A percentile compares a stretch with the other conserved stretches of the same genome.
phyloP scores from a whole-genome alignment of 169 alveolate species.

The Plasmodium gallinaceum region DNA sequence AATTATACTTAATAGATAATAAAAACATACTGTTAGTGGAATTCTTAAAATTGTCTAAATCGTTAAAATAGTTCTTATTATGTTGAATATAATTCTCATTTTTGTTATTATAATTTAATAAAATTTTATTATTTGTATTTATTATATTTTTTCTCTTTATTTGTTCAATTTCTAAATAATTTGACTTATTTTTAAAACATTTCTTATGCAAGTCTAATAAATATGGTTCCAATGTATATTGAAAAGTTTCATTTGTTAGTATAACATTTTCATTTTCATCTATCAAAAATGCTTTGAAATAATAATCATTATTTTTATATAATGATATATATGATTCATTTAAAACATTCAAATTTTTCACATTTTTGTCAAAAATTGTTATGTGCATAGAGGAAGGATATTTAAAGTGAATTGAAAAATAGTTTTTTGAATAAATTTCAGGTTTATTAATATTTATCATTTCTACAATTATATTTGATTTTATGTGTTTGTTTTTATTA shows the following conservation, averaged over 20 bases:
- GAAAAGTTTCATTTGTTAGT: constrained; percentile 39
- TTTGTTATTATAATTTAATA: constrained; percentile 12
- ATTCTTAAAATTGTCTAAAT: neutral
- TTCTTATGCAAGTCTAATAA: neutral
- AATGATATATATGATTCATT: constrained; percentile 1
- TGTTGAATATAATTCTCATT: neutral
- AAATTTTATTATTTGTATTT: constrained; percentile 28
- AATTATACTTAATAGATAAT: constrained; percentile 20
- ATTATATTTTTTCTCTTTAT: constrained; percentile 21
- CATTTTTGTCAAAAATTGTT: constrained; percentile 26
- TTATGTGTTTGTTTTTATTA: neutral
- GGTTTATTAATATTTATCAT: constrained; percentile 12
- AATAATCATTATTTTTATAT: constrained; percentile 38
- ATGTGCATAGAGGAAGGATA: constrained; percentile 68
- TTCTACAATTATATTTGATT: constrained; percentile 20
- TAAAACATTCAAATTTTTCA: constrained; percentile 13
- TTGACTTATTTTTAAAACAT: constrained; percentile 37
- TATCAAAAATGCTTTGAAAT: constrained; percentile 45
- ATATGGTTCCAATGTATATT: constrained; percentile 17
- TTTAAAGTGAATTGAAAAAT: constrained; percentile 55
- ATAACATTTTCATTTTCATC: constrained; percentile 61
- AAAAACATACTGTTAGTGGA: neutral
- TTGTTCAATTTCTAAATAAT: constrained; percentile 18
- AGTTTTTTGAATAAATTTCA: constrained; percentile 12
- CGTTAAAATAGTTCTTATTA: neutral